Evolutionary conservation across 108 stramenopile species (phyloP), one percentile per base, ranked within the genome.

Genomic region (Skeletonema menzelii): DNA sequence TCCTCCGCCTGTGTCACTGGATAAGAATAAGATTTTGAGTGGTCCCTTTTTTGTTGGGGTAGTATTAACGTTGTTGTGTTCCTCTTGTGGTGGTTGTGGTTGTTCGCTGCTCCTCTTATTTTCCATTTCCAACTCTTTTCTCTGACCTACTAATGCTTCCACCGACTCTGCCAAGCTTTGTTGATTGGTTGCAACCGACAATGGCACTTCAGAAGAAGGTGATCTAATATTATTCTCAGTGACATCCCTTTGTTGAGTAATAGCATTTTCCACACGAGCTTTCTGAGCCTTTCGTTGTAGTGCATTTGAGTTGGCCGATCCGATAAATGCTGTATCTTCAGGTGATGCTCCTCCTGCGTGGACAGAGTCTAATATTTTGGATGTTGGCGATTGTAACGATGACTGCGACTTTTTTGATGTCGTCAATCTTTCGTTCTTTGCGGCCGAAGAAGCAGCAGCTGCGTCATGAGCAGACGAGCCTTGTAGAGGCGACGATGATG

Each of bases 1-100:
- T n/a, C 98, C 98, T 14, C 98, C 98, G n/a, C 98, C 98, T 0
- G 98, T 99, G 83, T 99, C 98, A 30, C 90, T 83, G 46, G 96
- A 96, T 15, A 99, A 76, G 70, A 99, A 97, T 31, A 99, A 76
- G 27, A 99, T 84, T 59, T 90, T 92, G 24, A 92, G 67, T 17
- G 91, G 89, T 63, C 49, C 49, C 59, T 60, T 40, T 59, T 59
- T 14, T 15, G 58, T 28, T 42, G 37, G 8, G 40, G 37, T 17
- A 19, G 17, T 11, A 37, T 59, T 35, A 55, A 40, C 64, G 26
- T 49, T 35, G 56, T 59, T 70, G 37, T 63, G 6, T 1, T 64
- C 34, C 1, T 31, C 27, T 5, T 56, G 20, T 20, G 22, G 35
- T 37, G 35, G 35, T 12, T 37, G 31, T 1, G 5, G 35, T 12